Conservation (phyloP, 2,329 filamentous ascomycete species). For the Neurospora crassa region DNA sequence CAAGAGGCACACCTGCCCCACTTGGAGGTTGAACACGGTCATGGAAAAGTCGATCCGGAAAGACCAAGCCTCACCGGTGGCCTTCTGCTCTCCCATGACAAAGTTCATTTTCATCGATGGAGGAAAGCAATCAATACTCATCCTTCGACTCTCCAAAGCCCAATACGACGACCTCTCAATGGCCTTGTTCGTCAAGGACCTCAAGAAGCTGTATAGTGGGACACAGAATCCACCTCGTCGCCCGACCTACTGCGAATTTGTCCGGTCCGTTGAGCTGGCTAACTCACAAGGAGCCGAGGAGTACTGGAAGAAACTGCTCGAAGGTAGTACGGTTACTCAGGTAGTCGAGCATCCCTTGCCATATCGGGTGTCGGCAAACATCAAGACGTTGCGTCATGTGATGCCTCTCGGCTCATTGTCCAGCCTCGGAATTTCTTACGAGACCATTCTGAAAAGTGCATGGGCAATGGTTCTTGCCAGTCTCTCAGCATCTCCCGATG, state of each 20-base stretch:
- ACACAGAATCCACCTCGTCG: conserved; percentile 23
- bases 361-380: conserved; percentile 27
- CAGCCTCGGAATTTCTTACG: conserved; percentile 36
- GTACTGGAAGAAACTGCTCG: conserved; percentile 37
- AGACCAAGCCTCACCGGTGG: conserved; percentile 30
- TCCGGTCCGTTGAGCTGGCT: conserved; percentile 29
- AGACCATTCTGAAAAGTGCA: conserved; percentile 45
- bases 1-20: conserved; percentile 30
- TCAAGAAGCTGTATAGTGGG: conserved; percentile 36
- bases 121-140: conserved; percentile 35
- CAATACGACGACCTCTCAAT: conserved; percentile 40
- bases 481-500: conserved; percentile 37
- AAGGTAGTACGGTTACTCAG: conserved; percentile 37
- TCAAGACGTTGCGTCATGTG: conserved; percentile 30
- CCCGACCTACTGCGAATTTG: conserved; percentile 39
- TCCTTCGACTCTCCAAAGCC: conserved; percentile 38
- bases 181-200: conserved; percentile 37
- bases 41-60: conserved; percentile 32
- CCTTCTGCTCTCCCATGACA: conserved; percentile 35
- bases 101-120: conserved; percentile 42
- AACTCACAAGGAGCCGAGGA: conserved; percentile 29
- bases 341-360: conserved; percentile 34
- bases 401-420: conserved; percentile 31
- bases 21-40: conserved; percentile 29
- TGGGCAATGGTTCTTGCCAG: conserved; percentile 47